A percentile compares a stretch with the other conserved stretches of the same genome.
These are phyloP conservation scores for Rutstroemia sp. DNA, from an alignment of 2,329 filamentous ascomycete species.

Conservation along the genomic window DNA sequence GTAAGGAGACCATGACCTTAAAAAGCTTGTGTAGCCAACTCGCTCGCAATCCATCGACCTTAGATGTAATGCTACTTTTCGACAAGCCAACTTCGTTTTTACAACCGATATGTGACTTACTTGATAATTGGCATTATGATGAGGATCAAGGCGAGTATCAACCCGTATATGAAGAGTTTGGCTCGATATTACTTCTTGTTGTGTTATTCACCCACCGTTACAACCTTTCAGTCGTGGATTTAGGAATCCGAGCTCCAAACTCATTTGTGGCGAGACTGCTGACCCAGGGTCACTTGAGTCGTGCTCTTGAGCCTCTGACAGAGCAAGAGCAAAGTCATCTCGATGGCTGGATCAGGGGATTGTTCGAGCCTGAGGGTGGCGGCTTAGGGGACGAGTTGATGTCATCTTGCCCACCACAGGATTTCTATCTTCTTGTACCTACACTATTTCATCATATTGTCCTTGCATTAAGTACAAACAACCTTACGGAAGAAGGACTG, in stretches of 20 bases:
- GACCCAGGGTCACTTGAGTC: slow-evolving; percentile 49
- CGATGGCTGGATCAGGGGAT: slow-evolving; percentile 66
- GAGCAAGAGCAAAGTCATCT: slow-evolving; percentile 59
- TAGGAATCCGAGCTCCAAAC: slow-evolving; percentile 49
- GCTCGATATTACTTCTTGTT: slow-evolving; percentile 65
- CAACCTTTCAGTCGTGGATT: slow-evolving; percentile 53
- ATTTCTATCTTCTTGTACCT: slow-evolving; percentile 73
- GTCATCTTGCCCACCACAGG: slow-evolving; percentile 73
- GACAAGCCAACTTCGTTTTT: slow-evolving; percentile 63
- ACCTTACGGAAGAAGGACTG: slow-evolving; percentile 60
- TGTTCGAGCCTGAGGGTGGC: slow-evolving; percentile 67
- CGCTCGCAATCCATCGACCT: slow-evolving; percentile 61
- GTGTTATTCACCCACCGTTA: slow-evolving; percentile 73
- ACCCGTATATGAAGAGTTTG: slow-evolving; percentile 80
- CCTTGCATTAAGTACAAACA: slow-evolving; percentile 57
- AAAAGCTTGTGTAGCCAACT: slow-evolving; percentile 67
- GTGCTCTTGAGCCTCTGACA: slow-evolving; percentile 51
- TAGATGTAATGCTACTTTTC: slow-evolving; percentile 73
- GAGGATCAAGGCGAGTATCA: slow-evolving; percentile 81
- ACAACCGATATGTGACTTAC: slow-evolving; percentile 63
- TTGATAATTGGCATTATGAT: slow-evolving; percentile 76
- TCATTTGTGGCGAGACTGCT: slow-evolving; percentile 66
- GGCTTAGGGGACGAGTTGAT: slow-evolving; percentile 74
- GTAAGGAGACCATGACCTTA: slow-evolving; percentile 73
- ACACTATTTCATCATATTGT: slow-evolving; percentile 71